These are phyloP conservation scores for Saprolegnia parasitica DNA, from an alignment of 352 stramenopile genomes.

Conservation along the genomic window DNA sequence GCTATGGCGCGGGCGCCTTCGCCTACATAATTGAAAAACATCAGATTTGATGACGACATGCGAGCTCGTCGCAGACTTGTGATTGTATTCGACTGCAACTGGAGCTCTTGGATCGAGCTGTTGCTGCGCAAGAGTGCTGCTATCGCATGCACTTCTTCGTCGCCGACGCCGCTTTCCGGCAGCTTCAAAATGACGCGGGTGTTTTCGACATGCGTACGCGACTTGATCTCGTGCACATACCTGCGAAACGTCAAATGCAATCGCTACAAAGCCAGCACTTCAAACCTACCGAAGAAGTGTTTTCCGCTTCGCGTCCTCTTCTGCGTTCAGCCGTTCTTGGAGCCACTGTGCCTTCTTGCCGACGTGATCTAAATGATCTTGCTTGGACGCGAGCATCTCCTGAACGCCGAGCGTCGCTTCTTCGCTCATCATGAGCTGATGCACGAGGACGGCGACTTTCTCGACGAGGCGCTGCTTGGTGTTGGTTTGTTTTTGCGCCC, in stretches of 20 bases:
- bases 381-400: slow-evolving; percentile 47
- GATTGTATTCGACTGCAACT: slow-evolving; percentile 89
- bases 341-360: slow-evolving; percentile 61
- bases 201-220: slow-evolving; percentile 26
- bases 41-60: background rate
- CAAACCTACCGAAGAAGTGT: slow-evolving; percentile 89
- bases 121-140: slow-evolving; percentile 88
- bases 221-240: slow-evolving; percentile 90
- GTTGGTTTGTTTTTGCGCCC: slow-evolving; percentile 89
- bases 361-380: slow-evolving; percentile 83
- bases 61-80: slow-evolving; percentile 36
- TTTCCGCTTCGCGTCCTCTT: slow-evolving; percentile 95
- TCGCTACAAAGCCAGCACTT: background rate
- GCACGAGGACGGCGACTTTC: slow-evolving; percentile 77
- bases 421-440: slow-evolving; percentile 64
- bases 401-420: slow-evolving; percentile 53
- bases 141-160: slow-evolving; percentile 95
- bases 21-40: too few relatives aligned
- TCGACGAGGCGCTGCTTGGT: slow-evolving; percentile 91
- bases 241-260: background rate
- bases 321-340: slow-evolving; percentile 78
- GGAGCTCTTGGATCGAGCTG: slow-evolving; percentile 89
- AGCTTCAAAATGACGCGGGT: slow-evolving; percentile 57
- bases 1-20: slow-evolving; percentile 92
- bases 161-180: slow-evolving; percentile 85